Percentiles rank a stretch among this genome's conserved stretches.
Conservation (phyloP, 768 basidiomycete genomes). For the Ramaria sp. region DNA sequence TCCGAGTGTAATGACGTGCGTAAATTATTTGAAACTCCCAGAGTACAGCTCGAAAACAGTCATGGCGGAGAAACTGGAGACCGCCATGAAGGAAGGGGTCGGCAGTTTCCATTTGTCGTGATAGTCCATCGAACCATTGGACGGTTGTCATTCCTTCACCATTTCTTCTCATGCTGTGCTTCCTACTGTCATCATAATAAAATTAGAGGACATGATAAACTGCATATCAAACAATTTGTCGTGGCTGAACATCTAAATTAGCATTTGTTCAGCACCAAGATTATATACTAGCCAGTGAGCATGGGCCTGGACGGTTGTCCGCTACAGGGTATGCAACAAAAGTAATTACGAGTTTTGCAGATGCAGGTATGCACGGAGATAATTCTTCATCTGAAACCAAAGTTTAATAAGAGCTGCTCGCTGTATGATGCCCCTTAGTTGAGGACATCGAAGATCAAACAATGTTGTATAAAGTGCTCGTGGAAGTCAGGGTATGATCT, state of each 20-base stretch:
- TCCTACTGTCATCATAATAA: conserved; percentile 2
- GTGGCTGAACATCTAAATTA: too few species aligned
- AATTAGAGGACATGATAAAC: conserved; percentile 2
- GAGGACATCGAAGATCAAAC: too few species aligned
- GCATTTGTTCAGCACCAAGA: too few species aligned
- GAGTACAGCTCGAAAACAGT: conserved; percentile 85
- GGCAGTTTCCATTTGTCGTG: conserved; percentile 97
- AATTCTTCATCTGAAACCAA: too few species aligned
- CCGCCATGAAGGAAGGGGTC: conserved; percentile 88
- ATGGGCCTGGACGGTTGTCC: too few species aligned
- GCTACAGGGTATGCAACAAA: too few species aligned
- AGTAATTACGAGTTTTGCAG: too few species aligned
- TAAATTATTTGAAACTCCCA: conserved; percentile 91
- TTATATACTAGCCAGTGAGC: too few species aligned
- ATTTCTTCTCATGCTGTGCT: neutral
- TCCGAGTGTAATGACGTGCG: conserved; percentile 98
- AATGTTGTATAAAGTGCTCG: too few species aligned
- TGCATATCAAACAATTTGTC: neutral
- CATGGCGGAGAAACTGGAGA: conserved; percentile 71
- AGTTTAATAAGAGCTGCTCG: too few species aligned
- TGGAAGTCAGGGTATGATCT: neutral
- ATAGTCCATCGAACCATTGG: conserved; percentile 13
- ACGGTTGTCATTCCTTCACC: neutral
- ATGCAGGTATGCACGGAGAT: too few species aligned
- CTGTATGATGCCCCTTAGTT: too few species aligned